Evolutionary conservation across 1,139 yeast species (phyloP), one percentile per base, ranked within the genome.

Genomic region (Nakaseomyces nivariensis): DNA sequence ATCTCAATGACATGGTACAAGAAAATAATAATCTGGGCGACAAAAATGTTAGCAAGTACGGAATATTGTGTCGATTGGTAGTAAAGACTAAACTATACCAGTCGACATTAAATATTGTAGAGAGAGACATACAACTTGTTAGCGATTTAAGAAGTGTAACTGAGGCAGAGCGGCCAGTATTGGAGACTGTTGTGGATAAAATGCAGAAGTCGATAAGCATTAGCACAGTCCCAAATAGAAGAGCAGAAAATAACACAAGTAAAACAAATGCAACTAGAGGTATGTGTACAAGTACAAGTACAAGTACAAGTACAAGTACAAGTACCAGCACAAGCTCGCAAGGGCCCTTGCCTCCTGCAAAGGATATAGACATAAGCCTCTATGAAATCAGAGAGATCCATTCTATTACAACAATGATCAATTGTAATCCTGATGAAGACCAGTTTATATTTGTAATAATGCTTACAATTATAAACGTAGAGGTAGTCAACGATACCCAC

Each of bases 1-100:
- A 51, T 33, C 38, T 55, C 11, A 41, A 45, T 6, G 56, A 54
- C 5, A 51, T 55, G 34, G 45, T 45, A 17, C 51, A 49, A 41
- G 53, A 51, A n/a, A 52, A 52, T 24, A 25, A 10, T 10, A 24
- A 38, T 11, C 13, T 25, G 7, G 42, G 31, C n/a, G 57, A 54
- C 33, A 49, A 51, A 24, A 60, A 60, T 45, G 38, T 57, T 33
- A 53, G 62, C 5, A 55, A 57, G 37, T 50, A 49, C 22, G 64
- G 66, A 25, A 61, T 64, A 6, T 51, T 63, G 7, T 60, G 64
- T 49, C 51, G 54, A 40, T 38, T 64, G 45, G 49, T 54, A 4
- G 41, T 63, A 8, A 62, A 59, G 37, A 51, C 53, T 4, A 54
- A 56, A 37, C 25, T 38, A 25, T 38, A 38, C 31, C 29, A 25